Evolutionary conservation across 2,329 filamentous ascomycete species (phyloP), one percentile per base, ranked within the genome.

Genomic region (Ophioceras dolichostomum): DNA sequence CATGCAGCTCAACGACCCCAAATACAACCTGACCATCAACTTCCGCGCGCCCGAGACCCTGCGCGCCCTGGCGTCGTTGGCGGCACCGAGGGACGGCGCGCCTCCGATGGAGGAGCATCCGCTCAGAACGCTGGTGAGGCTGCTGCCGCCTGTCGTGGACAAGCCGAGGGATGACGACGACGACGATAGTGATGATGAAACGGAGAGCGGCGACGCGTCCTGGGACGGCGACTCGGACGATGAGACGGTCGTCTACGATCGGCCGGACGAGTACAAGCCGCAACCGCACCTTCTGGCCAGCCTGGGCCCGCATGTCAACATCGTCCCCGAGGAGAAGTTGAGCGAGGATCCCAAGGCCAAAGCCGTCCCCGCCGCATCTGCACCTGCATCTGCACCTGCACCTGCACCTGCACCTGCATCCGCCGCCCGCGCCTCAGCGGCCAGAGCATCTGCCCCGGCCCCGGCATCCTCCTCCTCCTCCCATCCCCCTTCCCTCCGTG

Each of bases 1-100:
- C 20, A 40, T 49, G 19, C 44, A 51, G 41, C 40, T 51, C 17
- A 49, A 44, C 35, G 45, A 50, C 27, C 45, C 48, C 8, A 40
- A 40, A 12, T 44, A 41, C 38, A 38, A 33, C 10, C 41, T 49
- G 30, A 32, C 30, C 14, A 18, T 32, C 30, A 32, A 32, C 14
- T 32, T 32, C 18, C 8, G 19, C 14, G 19, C 14, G 30, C 30
- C 17, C 17, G 30, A 32, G 30, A 17, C 30, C 3, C 8, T 12
- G 3, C 14, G 16, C 12, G 30, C 30, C 6, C 17, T 32, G 9
- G 19, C 7, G 30, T 14, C 30, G 8, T 20, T 32, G 17, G 16
- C 30, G 10, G 5, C 12, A 17, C 14, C 14, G 8, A 16, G 14
- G 2, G 30, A 13, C 10, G 30, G 18, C 5, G n/a, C n/a, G n/a